Evolutionary conservation across 352 stramenopile genomes (phyloP).

Genomic region (Globisporangium alternatum): DNA sequence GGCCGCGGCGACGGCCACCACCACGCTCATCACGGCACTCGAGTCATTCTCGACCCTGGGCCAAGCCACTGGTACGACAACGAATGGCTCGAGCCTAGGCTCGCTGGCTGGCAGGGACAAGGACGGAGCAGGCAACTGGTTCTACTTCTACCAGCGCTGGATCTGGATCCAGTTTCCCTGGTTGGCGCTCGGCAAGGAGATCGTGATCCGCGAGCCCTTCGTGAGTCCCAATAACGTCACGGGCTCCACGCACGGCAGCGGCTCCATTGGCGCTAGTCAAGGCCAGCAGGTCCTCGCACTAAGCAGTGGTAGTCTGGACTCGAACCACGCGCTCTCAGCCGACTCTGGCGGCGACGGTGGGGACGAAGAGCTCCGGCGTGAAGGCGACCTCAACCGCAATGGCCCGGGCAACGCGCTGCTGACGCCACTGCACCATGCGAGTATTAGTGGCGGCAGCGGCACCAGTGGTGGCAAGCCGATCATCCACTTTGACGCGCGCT

Average conservation of each 20-base stretch:
- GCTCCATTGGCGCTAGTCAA: neutral
- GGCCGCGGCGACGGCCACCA: constrained; percentile 25
- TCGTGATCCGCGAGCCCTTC: constrained; percentile 47
- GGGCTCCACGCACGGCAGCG: neutral
- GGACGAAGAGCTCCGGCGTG: constrained; percentile 23
- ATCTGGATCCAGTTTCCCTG: constrained; percentile 94
- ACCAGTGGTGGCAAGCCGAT: constrained; percentile 14
- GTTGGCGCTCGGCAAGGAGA: constrained; percentile 79
- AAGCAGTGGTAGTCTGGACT: constrained; percentile 2
- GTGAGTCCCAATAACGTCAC: constrained; percentile 31
- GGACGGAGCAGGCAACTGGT: constrained; percentile 49
- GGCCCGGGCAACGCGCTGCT: constrained; percentile 4
- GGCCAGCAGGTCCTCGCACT: neutral
- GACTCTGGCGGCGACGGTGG: constrained; percentile 12
- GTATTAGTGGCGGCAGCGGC: neutral
- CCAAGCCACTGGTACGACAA: neutral
- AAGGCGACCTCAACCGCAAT: constrained; percentile 1
- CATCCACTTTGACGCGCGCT: constrained; percentile 51
- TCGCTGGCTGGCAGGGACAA: constrained; percentile 38
- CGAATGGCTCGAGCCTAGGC: neutral
- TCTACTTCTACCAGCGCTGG: constrained; percentile 91
- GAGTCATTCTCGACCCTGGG: constrained; percentile 27
- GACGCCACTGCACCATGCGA: constrained; percentile 5
- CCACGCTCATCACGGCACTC: constrained; percentile 17
- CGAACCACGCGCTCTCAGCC: neutral